Base-by-base conservation (phyloP, 345 rosid species). In the Aegle marmelos region DNA sequence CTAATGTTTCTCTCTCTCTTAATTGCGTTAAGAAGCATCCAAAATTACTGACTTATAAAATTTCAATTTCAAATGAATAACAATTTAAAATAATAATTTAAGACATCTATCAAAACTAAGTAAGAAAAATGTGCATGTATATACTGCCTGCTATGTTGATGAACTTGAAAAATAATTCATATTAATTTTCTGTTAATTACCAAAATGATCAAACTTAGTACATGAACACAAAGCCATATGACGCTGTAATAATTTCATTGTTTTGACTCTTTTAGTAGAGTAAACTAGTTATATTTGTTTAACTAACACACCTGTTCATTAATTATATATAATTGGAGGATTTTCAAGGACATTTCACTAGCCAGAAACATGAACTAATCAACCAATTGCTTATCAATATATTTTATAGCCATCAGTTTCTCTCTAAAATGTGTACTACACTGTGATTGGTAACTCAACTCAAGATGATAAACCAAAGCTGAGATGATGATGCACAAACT, bases 401-500 rank as follows among this genome's bases (percentile, higher is more conserved):
- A 45, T 11, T 45, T 22, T 58, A 9, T 24, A 58, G 27, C 50
- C 50, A 25, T 37, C 61, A 59, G 30, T 34, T 77, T 68, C 77
- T 41, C n/a, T 67, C 34, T 71, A 28, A 8, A 77, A 36, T 64
- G 11, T 50, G 37, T 30, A 30, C 39, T 17, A 70, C 45, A 17
- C 2, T 54, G 22, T 61, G 22, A 80, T 72, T 82, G 82, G 78
- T 25, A n/a, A 76, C 30, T 59, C 69, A 22, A 14, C 64, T 50
- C 41, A 58, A 81, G 81, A 8, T 64, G 57, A 57, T 78, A 54
- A 19, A 57, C n/a, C 68, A 33, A 53, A 57, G 21, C 10, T 16
- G 17, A 64, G 22, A 66, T 63, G 68, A 85, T 30, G 60, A 79
- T 68, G 61, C 58, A 53, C 34, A 66, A 59, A 70, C 72, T 81